Percentiles rank a stretch among this genome's conserved stretches.
Evolutionary conservation across 331 rosid species (phyloP).

Genomic region (Erythrophleum ivorense): DNA sequence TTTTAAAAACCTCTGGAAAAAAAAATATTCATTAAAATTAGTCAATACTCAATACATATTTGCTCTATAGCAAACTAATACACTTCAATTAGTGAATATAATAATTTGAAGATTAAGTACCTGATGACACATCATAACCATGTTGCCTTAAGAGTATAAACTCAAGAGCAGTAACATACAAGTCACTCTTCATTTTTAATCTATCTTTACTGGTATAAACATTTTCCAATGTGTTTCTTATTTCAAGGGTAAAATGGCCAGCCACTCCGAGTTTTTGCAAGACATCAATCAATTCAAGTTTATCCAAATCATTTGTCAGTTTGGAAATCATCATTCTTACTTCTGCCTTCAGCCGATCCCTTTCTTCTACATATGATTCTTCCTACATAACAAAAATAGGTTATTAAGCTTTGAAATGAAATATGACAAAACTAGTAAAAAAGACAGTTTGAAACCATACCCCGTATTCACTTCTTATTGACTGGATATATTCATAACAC

Average conservation of each 20-base stretch:
- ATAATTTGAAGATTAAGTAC: neutral
- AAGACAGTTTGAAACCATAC: neutral
- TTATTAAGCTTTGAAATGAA: no score
- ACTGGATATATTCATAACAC: neutral
- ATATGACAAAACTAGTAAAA: no score
- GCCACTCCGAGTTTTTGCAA: slow-evolving; percentile 34
- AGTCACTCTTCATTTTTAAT: neutral
- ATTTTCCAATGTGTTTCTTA: neutral
- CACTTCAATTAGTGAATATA: no score
- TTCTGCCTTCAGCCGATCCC: slow-evolving; percentile 11
- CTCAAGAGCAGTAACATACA: slow-evolving; percentile 27
- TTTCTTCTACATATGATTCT: neutral
- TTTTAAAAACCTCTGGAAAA: neutral
- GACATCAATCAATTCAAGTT: neutral
- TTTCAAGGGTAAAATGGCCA: slow-evolving; percentile 31
- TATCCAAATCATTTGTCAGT: slow-evolving; percentile 2
- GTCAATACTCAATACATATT: no score
- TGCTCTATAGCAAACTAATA: no score
- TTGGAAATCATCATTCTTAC: slow-evolving; percentile 33
- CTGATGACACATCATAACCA: slow-evolving; percentile 29
- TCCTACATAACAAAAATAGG: neutral
- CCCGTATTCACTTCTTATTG: neutral
- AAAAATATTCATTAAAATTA: no score
- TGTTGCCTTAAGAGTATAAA: slow-evolving; percentile 41
- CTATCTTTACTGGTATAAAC: neutral